Percentiles rank a stretch among this genome's conserved stretches.
phyloP scores from a whole-genome alignment of 805 yeast species.

The Candida tallmaniae region DNA sequence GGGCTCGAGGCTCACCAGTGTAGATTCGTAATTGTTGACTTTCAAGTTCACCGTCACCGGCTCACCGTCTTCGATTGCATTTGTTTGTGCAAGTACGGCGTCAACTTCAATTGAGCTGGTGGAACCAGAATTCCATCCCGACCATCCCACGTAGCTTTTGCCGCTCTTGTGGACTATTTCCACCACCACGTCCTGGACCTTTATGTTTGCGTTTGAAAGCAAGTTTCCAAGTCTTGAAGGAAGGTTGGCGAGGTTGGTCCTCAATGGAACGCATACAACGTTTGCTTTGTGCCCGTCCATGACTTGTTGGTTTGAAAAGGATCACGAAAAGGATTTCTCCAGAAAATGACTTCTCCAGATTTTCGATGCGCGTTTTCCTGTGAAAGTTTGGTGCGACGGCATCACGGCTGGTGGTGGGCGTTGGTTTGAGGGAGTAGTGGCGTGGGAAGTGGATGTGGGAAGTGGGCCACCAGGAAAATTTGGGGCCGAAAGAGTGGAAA shows the following conservation, averaged over 20 bases:
- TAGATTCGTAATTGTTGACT: conserved; percentile 47
- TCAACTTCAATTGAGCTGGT: conserved; percentile 54
- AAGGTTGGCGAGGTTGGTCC: conserved; percentile 51
- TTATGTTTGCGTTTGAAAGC: conserved; percentile 49
- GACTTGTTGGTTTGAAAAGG: no score
- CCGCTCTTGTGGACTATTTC: conserved; percentile 32
- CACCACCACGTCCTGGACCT: conserved; percentile 54
- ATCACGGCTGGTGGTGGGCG: no score
- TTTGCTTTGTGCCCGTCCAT: conserved; percentile 36
- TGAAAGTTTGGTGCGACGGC: not conserved
- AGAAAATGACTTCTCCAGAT: conserved; percentile 15
- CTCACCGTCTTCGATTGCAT: conserved; percentile 43
- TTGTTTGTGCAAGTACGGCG: conserved; percentile 54
- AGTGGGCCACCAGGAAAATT: no score
- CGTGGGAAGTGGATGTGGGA: no score
- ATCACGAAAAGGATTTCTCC: no score
- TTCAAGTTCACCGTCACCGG: conserved; percentile 40
- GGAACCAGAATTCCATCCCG: conserved; percentile 45
- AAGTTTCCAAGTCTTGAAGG: conserved; percentile 45
- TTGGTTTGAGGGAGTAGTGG: no score
- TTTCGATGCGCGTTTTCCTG: conserved; percentile 2
- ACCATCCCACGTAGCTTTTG: conserved; percentile 57
- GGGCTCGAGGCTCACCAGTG: conserved; percentile 74
- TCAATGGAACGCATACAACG: conserved; percentile 24
- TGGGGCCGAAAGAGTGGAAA: no score